Base-by-base conservation (phyloP, 306 rosid species). In the Adenanthera pavonina region DNA sequence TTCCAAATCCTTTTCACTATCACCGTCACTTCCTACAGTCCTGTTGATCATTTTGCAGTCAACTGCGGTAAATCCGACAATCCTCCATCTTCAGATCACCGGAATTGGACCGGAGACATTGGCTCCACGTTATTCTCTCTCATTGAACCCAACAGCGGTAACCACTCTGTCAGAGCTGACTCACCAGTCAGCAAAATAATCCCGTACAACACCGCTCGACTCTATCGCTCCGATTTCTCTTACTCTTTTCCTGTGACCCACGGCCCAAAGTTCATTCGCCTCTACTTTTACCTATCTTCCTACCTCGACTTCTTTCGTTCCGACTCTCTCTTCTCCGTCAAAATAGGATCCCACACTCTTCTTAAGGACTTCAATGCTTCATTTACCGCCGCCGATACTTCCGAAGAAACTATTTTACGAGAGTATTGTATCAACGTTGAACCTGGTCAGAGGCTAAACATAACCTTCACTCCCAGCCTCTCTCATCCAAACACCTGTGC, bases 271-370 rank as follows among this genome's bases (percentile, higher is more conserved):
- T 54, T 54, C 7, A n/a, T 54, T 1, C 61, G 61, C 61, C 61
- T 54, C 6, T 54, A 54, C 3, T 54, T 54, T 54, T 54, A n/a
- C 33, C 61, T 30, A 54, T 54, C 7, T 54, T 54, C 61, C 9
- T 54, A 54, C 25, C 61, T 2, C 61, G 8, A 20, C 0, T 86
- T 88, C 19, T 4, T 10, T 6, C 68, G 6, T 54, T 61, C 47
- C 2, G 51, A 61, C 0, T 67, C 85, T 44, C 25, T 80, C 19
- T 90, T 86, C 80, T 86, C 89, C 5, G 89, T 90, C 54, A 75
- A 51, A 64, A 20, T 7, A 5, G 69, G 69, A 2, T 1, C 19
- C 3, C 83, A 64, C 41, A 83, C 25, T 2, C 61, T 54, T 54
- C 2, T 54, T 1, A 54, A 54, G 7, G 61, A 54, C 61, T 54